These are phyloP conservation scores for Thermothielavioides terrestris DNA, from an alignment of 495 filamentous ascomycete species.

Conservation along the genomic window DNA sequence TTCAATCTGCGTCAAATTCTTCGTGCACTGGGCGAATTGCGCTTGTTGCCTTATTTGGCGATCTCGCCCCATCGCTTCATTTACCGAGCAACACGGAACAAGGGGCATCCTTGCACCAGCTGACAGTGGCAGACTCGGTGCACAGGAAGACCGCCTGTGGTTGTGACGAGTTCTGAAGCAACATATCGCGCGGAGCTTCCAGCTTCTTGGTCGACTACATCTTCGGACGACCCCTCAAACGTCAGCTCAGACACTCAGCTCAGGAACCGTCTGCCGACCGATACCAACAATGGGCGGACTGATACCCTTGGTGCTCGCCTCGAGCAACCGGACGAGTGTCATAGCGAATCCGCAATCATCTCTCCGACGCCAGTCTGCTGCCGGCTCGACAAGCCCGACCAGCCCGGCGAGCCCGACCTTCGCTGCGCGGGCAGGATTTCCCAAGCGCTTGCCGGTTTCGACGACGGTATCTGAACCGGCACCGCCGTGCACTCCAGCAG, in stretches of 20 bases:
- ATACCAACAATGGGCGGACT: conserved; percentile 14
- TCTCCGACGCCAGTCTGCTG: conserved; percentile 2
- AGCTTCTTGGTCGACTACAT: background rate
- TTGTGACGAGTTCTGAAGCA: conserved; percentile 5
- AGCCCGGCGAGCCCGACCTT: conserved; percentile 2
- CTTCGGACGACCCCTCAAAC: background rate
- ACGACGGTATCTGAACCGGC: conserved; percentile 13
- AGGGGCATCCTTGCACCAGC: conserved; percentile 11
- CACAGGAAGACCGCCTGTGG: background rate
- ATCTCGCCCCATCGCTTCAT: conserved; percentile 8
- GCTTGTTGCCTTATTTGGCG: conserved; percentile 1
- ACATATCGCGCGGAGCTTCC: background rate
- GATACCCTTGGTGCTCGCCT: conserved; percentile 25
- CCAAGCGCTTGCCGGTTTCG: conserved; percentile 18
- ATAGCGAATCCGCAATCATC: conserved; percentile 4
- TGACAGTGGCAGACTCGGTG: no score
- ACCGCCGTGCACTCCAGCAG: conserved; percentile 23
- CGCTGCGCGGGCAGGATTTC: background rate
- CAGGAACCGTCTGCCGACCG: conserved; percentile 5
- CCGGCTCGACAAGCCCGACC: background rate
- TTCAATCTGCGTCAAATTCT: conserved; percentile 12
- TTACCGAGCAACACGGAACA: conserved; percentile 11
- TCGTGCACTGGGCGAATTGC: conserved; percentile 15
- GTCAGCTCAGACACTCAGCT: background rate
- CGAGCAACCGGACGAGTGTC: conserved; percentile 20